Base-by-base conservation (phyloP, 2,329 filamentous ascomycete species). In the Colletotrichum salicis region DNA sequence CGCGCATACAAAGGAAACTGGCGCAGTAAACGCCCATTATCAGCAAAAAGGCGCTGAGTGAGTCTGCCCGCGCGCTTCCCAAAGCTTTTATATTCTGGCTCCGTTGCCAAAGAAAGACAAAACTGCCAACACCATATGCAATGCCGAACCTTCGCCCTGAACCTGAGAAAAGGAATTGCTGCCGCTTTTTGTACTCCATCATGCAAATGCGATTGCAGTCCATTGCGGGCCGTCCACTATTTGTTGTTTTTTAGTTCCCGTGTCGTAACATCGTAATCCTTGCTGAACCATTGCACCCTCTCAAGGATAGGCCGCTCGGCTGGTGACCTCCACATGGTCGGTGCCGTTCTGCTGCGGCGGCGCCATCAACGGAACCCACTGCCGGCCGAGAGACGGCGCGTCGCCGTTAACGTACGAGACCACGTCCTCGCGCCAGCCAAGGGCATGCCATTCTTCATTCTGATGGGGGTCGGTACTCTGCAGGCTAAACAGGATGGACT, bases 361-460 rank as follows among this genome's bases (percentile, higher is more conserved):
- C 15, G 24, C 62, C 62, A 52, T 60, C 24, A 84, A 76, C 3
- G 85, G 85, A 55, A 82, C 76, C 86, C 86, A 87, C 66, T 79
- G 83, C 56, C 86, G 85, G 37, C 81, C 78, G 33, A 87, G 79
- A 57, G 79, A 77, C 29, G 84, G 83, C n/a, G 81, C 80, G 62
- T 86, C 84, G 24, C 80, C 79, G 29, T 81, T 81, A 45, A 80
- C 80, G 37, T 81, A 80, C 1, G 78, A 77, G 58, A 79, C 69
- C 8, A 83, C 76, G 54, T 84, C 82, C 76, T 88, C 86, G 58
- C 83, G 81, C 86, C 86, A 88, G 67, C 86, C 86, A 48, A 88
- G 77, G 1, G 82, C 80, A 64, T 84, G 83, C 86, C 86, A 88
- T 15, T 76, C 76, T 27, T 84, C 83, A 33, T 82, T 78, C 57